Evolutionary conservation across 306 rosid species (phyloP), one percentile per base, ranked within the genome.

Genomic region (Lotus japonicus): DNA sequence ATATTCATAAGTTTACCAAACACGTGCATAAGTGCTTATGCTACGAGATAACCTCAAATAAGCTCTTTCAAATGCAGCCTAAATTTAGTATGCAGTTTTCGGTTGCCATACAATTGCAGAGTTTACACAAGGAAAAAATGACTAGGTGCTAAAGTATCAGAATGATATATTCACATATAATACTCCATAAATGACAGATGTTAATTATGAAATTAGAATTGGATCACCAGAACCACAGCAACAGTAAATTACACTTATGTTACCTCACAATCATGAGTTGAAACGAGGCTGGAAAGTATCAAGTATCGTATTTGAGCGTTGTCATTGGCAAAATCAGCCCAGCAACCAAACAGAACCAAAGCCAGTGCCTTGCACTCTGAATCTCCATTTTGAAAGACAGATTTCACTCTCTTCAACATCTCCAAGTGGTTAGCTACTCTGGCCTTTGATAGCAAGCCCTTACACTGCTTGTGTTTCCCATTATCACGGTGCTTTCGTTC

Each of bases 301-400:
- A 86, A 46, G 77, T 92, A 90, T 33, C 96, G 85, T 38, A 88
- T 85, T 64, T 84, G 92, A 14, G 88, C 83, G 79, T 86, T 82
- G 65, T 84, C 90, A 44, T 84, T 75, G 10, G 92, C 76, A 41
- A 90, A 84, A 68, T 85, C 85, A 43, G 94, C 94, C 97, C 98
- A 92, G 68, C 98, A 92, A 61, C 98, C 97, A 48, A 84, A 90
- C 58, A 92, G 69, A 79, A 82, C 70, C 79, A 92, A 79, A 79
- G 96, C 87, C 72, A 86, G 41, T 38, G 87, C 85, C 67, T 66
- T 88, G 11, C 88, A 86, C 58, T 82, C 82, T 41, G 15, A 72
- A 74, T 85, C 92, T 45, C 87, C 89, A 56, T 46, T 9, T 19
- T 82, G 79, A 60, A 76, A 85, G 76, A 86, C 90, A 77, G 80